phyloP scores from a whole-genome alignment of 2,329 filamentous ascomycete genomes.

The Grosmannia huntii region DNA sequence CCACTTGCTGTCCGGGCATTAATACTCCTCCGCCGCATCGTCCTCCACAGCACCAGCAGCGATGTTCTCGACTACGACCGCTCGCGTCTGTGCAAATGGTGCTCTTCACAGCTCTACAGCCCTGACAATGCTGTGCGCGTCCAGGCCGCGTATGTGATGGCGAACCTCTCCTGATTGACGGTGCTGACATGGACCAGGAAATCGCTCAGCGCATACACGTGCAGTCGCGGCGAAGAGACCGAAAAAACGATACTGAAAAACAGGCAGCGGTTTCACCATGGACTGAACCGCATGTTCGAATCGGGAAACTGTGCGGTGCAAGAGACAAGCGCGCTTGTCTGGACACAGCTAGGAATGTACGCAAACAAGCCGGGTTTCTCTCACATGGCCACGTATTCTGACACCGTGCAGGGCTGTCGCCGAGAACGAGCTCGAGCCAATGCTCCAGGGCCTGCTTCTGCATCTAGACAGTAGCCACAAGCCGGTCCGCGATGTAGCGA shows the following conservation, averaged over 20 bases:
- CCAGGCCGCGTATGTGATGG: slow-evolving; percentile 8
- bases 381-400: neutral
- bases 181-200: slow-evolving; percentile 4
- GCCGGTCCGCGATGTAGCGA: slow-evolving; percentile 7
- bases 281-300: slow-evolving; percentile 4
- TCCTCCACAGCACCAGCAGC: slow-evolving; percentile 2
- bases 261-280: slow-evolving; percentile 6
- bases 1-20: slow-evolving; percentile 8
- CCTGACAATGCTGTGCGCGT: slow-evolving; percentile 9
- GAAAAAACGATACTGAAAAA: slow-evolving; percentile 1
- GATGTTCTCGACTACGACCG: slow-evolving; percentile 9
- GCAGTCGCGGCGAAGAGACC: neutral
- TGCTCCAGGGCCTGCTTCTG: slow-evolving; percentile 9
- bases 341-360: slow-evolving; percentile 11
- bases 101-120: slow-evolving; percentile 5
- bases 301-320: slow-evolving; percentile 6
- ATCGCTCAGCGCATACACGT: slow-evolving; percentile 5
- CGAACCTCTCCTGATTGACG: neutral
- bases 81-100: slow-evolving; percentile 9
- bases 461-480: slow-evolving; percentile 6
- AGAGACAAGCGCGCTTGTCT: slow-evolving; percentile 8
- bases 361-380: neutral
- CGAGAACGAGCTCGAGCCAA: slow-evolving; percentile 9
- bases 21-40: slow-evolving; percentile 5
- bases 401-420: slow-evolving; percentile 5